Conservation (phyloP, 2,329 filamentous ascomycete genomes). For the Nannizzia gypsea region DNA sequence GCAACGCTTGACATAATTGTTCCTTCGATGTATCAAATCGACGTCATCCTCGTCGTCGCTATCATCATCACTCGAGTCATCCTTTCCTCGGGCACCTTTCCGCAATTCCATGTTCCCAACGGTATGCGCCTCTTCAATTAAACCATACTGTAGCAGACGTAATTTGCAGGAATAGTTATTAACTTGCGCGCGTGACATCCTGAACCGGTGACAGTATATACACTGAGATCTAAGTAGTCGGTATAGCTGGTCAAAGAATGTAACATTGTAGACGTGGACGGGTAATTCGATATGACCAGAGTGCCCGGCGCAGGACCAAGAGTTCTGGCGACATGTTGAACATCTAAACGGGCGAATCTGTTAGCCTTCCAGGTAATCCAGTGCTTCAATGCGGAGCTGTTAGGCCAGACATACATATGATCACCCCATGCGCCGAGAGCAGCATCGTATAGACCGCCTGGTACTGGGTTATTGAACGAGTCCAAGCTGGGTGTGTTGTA, state of each 20-base stretch:
- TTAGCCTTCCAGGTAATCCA: neutral
- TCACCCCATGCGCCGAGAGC: conserved; percentile 85
- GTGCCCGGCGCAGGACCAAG: conserved; percentile 77
- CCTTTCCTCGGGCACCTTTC: conserved; percentile 37
- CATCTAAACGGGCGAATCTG: conserved; percentile 48
- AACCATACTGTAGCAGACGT: conserved; percentile 69
- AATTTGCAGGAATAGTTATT: conserved; percentile 76
- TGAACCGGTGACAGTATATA: conserved; percentile 78
- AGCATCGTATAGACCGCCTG: conserved; percentile 83
- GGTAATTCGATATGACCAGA: conserved; percentile 91
- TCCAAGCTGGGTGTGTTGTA: conserved; percentile 93
- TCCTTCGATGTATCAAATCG: conserved; percentile 44
- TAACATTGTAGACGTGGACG: conserved; percentile 87
- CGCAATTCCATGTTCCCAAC: conserved; percentile 41
- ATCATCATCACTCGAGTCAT: conserved; percentile 49
- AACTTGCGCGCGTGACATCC: conserved; percentile 62
- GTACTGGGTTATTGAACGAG: conserved; percentile 74
- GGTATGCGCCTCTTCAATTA: conserved; percentile 56
- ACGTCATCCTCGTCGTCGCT: conserved; percentile 50
- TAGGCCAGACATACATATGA: conserved; percentile 49
- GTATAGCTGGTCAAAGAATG: conserved; percentile 85
- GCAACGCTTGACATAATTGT: conserved; percentile 59
- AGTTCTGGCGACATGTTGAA: conserved; percentile 78
- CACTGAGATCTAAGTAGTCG: conserved; percentile 78
- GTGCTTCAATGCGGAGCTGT: neutral